A percentile compares a stretch with the other conserved stretches of the same genome.
phyloP scores from a whole-genome alignment of 306 rosid species.

The Ochetophila trinervis region DNA sequence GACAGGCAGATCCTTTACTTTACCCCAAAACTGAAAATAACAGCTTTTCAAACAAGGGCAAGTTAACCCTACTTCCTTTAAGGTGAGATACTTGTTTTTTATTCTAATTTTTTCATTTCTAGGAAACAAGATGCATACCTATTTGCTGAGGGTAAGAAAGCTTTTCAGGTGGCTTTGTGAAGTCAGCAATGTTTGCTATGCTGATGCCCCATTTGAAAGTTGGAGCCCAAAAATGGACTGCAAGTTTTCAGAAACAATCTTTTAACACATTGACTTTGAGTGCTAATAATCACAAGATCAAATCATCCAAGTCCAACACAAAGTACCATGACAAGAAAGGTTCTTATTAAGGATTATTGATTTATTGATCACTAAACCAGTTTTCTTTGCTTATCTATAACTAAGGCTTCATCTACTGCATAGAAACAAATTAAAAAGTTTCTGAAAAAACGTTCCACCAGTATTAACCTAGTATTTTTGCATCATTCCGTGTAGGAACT shows the following conservation, averaged over 20 bases:
- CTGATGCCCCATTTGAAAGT: conserved; percentile 28
- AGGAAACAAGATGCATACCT: background rate
- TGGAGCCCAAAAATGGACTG: conserved; percentile 31
- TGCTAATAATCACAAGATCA: no score
- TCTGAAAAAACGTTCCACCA: background rate
- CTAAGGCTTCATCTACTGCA: background rate
- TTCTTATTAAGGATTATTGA: background rate
- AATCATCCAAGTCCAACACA: no score
- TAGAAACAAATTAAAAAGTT: background rate
- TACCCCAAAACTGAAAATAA: background rate
- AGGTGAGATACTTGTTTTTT: background rate
- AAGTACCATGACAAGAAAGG: no score
- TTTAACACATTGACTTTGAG: background rate
- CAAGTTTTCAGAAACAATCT: background rate
- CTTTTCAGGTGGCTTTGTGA: conserved; percentile 18
- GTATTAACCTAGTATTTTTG: no score
- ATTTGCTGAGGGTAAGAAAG: conserved; percentile 22
- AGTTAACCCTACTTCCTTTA: background rate
- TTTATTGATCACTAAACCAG: background rate
- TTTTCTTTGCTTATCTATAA: background rate
- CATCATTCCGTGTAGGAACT: no score
- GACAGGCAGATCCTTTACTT: background rate
- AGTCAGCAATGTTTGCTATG: conserved; percentile 27
- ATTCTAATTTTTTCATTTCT: background rate
- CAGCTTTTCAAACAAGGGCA: background rate